Evolutionary conservation across 257 asterid species (phyloP).

Genomic region (Misopates orontium): DNA sequence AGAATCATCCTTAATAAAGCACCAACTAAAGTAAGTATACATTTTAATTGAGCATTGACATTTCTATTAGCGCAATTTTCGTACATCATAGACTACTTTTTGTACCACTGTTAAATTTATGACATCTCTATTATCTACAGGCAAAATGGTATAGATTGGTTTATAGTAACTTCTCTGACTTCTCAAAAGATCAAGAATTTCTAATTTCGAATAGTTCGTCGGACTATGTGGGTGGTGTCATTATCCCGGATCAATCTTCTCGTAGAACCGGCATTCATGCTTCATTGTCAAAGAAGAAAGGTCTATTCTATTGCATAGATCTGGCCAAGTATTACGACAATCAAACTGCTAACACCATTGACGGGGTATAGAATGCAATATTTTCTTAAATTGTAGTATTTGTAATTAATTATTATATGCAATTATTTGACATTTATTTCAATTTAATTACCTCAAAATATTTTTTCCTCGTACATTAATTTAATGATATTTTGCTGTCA

Average conservation of each 20-base stretch:
- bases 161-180: constrained; percentile 36
- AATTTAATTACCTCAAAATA: too few relatives aligned
- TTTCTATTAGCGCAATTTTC: too few relatives aligned
- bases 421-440: background rate
- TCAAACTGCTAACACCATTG: constrained; percentile 28
- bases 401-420: background rate
- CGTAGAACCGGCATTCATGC: constrained; percentile 29
- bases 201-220: constrained; percentile 31
- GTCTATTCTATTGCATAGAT: constrained; percentile 51
- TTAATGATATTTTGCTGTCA: too few relatives aligned
- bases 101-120: too few relatives aligned
- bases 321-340: constrained; percentile 51
- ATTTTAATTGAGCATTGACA: background rate
- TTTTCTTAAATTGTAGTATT: too few relatives aligned
- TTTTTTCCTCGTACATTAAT: too few relatives aligned
- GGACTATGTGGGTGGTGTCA: constrained; percentile 48
- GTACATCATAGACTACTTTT: too few relatives aligned
- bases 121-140: constrained; percentile 14
- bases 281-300: constrained; percentile 32
- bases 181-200: constrained; percentile 42
- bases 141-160: constrained; percentile 46
- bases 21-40: constrained; percentile 41
- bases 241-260: constrained; percentile 33
- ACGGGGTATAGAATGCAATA: constrained; percentile 39
- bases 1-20: constrained; percentile 44